Percentiles rank a stretch among this genome's conserved stretches.
phyloP scores from a whole-genome alignment of 2,329 filamentous ascomycete species.

The Claviceps arundinis region DNA sequence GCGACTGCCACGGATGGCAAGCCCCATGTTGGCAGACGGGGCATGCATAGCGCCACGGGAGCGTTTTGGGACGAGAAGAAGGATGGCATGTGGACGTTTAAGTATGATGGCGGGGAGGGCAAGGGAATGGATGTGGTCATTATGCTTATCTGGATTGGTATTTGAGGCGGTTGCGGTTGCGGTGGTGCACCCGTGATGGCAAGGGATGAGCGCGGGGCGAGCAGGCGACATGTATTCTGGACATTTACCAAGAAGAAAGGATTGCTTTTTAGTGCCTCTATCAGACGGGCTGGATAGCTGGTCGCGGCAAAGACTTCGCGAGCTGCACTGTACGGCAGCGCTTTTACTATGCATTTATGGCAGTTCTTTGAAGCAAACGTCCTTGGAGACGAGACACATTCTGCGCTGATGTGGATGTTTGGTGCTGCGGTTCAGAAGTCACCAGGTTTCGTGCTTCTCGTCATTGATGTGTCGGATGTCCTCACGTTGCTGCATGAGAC shows the following conservation, averaged over 20 bases:
- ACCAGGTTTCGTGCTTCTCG: too few species aligned
- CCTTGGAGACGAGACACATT: too few species aligned
- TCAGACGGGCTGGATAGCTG: not conserved
- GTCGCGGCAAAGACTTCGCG: too few species aligned
- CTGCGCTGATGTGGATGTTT: too few species aligned
- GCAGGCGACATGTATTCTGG: not conserved
- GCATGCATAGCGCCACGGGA: slow-evolving; percentile 78
- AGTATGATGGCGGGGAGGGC: slow-evolving; percentile 57
- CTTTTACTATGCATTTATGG: too few species aligned
- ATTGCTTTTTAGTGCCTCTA: not conserved
- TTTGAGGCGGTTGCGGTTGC: slow-evolving; percentile 26
- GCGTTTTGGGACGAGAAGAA: slow-evolving; percentile 87
- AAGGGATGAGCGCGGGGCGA: too few species aligned
- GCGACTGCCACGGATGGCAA: slow-evolving; percentile 48
- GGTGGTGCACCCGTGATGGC: not conserved
- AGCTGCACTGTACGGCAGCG: too few species aligned
- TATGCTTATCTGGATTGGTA: slow-evolving; percentile 66
- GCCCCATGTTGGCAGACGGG: slow-evolving; percentile 68
- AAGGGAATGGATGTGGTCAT: slow-evolving; percentile 59
- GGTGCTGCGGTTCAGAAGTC: too few species aligned
- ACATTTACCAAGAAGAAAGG: not conserved
- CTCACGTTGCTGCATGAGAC: too few species aligned
- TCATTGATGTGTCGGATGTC: too few species aligned
- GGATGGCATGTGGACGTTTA: slow-evolving; percentile 82
- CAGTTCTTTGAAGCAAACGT: too few species aligned